These are phyloP conservation scores for Pythium dissotocum DNA, from an alignment of 352 stramenopile genomes.

Conservation along the genomic window DNA sequence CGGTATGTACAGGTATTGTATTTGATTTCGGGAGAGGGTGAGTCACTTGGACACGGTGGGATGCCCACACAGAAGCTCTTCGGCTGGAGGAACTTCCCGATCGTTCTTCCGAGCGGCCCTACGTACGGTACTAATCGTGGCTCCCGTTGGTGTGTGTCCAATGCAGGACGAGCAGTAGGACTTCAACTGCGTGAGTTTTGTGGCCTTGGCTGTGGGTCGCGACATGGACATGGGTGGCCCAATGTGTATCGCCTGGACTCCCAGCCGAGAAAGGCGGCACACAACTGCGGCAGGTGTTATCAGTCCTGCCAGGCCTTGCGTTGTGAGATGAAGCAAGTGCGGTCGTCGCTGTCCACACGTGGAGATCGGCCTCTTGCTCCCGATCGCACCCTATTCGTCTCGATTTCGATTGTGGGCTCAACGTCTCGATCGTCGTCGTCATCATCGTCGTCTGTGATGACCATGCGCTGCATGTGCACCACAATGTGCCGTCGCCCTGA, in stretches of 20 bases:
- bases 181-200: constrained; percentile 2
- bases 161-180: not conserved
- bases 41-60: too few species aligned
- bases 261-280: too few species aligned
- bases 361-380: not conserved
- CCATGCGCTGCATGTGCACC: constrained; percentile 28
- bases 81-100: not conserved
- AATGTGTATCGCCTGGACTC: too few species aligned
- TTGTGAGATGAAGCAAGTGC: not conserved
- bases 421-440: not conserved
- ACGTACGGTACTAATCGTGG: not conserved
- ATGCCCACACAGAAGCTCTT: not conserved
- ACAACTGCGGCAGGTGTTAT: not conserved
- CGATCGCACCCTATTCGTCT: not conserved
- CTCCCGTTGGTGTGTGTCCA: not conserved
- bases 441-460: constrained; percentile 11
- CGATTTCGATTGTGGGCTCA: not conserved
- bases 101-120: not conserved
- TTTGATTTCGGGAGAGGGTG: not conserved
- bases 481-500: constrained; percentile 19
- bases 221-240: not conserved
- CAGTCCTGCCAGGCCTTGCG: not conserved
- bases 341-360: not conserved
- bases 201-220: not conserved
- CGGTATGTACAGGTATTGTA: not conserved